These are phyloP conservation scores for Neopestalotiopsis rosae DNA, from an alignment of 2,329 filamentous ascomycete genomes.

Conservation along the genomic window DNA sequence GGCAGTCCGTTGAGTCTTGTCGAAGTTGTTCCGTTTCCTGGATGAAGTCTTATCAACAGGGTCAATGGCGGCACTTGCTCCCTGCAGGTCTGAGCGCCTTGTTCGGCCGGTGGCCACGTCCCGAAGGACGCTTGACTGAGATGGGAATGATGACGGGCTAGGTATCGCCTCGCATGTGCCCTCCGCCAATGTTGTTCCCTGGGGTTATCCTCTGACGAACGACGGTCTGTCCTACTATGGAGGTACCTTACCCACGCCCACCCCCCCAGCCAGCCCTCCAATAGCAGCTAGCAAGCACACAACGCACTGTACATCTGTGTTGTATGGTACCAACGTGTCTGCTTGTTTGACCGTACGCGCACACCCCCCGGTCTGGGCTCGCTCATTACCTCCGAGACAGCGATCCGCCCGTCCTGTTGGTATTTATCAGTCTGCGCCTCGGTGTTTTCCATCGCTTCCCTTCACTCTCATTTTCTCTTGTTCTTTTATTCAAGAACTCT, in stretches of 20 bases:
- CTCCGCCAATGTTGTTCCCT: background rate
- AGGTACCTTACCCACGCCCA: slow-evolving; percentile 1
- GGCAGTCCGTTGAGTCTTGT: slow-evolving; percentile 3
- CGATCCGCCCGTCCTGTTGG: background rate
- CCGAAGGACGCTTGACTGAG: slow-evolving; percentile 9
- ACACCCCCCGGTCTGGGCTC: background rate
- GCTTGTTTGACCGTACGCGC: background rate
- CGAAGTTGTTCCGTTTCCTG: background rate
- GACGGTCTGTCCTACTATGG: no score
- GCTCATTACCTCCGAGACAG: background rate
- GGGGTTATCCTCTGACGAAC: slow-evolving; percentile 5
- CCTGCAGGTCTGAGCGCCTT: slow-evolving; percentile 4
- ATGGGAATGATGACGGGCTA: background rate
- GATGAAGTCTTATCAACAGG: slow-evolving; percentile 10
- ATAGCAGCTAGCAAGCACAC: no score
- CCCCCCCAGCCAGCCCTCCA: background rate
- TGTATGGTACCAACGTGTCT: no score
- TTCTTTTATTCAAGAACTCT: slow-evolving; percentile 9
- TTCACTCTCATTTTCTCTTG: background rate
- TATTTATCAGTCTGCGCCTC: slow-evolving; percentile 12
- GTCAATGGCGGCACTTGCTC: slow-evolving; percentile 1
- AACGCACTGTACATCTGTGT: no score
- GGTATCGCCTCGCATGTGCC: slow-evolving; percentile 5
- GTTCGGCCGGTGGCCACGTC: background rate
- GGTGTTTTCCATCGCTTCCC: background rate